phyloP scores from a whole-genome alignment of 2,329 filamentous ascomycete genomes.

The Talaromyces rugulosus region DNA sequence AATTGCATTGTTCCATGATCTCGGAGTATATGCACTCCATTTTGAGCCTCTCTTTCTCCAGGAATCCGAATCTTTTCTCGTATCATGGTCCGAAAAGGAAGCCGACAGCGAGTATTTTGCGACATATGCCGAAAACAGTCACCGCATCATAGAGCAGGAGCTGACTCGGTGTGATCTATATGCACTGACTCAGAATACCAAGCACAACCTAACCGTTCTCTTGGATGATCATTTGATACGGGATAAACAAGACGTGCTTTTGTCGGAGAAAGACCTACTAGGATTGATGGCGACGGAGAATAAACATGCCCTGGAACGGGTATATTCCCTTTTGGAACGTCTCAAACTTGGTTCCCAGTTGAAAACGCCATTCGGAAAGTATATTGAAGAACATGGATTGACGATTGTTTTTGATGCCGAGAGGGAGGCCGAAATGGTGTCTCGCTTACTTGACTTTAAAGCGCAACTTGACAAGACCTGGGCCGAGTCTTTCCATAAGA shows the following conservation, averaged over 20 bases:
- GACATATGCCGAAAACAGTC: conserved; percentile 69
- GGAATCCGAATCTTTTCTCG: conserved; percentile 64
- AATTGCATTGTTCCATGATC: conserved; percentile 78
- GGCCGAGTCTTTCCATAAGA: conserved; percentile 68
- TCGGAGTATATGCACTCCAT: conserved; percentile 70
- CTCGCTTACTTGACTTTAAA: conserved; percentile 76
- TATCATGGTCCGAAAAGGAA: conserved; percentile 64
- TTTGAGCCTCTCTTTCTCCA: conserved; percentile 76
- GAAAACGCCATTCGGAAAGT: conserved; percentile 69
- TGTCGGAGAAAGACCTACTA: conserved; percentile 63
- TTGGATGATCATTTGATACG: conserved; percentile 71
- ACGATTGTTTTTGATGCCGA: conserved; percentile 75
- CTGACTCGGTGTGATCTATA: conserved; percentile 72
- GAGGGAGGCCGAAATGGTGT: conserved; percentile 78
- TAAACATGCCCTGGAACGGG: conserved; percentile 64
- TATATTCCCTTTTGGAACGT: conserved; percentile 74
- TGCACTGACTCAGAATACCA: conserved; percentile 78
- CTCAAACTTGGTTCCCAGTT: conserved; percentile 67
- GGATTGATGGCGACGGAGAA: conserved; percentile 70
- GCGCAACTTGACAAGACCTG: conserved; percentile 72
- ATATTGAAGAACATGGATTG: conserved; percentile 72
- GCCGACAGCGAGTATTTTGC: conserved; percentile 61
- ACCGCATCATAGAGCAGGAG: conserved; percentile 67
- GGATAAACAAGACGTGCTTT: conserved; percentile 61
- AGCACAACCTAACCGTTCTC: conserved; percentile 67